Evolutionary conservation across 1,284 basidiomycete genomes (phyloP).

Genomic region (Xerocomus nothofagi): DNA sequence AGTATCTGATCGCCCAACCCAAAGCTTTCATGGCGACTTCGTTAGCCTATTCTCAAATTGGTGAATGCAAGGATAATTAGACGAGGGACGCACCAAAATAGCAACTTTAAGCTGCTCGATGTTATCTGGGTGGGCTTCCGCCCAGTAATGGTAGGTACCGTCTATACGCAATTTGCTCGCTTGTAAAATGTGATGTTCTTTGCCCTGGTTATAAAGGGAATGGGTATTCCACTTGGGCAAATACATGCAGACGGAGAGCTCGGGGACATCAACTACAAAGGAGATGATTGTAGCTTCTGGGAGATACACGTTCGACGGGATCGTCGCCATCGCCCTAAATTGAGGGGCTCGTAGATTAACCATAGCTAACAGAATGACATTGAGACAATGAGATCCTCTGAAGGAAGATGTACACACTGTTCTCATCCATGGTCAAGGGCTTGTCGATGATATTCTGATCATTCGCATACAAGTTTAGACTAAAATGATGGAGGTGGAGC

Average conservation of each 20-base stretch:
- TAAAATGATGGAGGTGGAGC: slow-evolving; percentile 72
- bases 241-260: slow-evolving; percentile 58
- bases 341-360: slow-evolving; percentile 63
- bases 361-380: slow-evolving; percentile 52
- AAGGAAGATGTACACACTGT: slow-evolving; percentile 47
- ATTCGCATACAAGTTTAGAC: slow-evolving; percentile 83
- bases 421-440: slow-evolving; percentile 74
- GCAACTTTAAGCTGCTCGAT: slow-evolving; percentile 77
- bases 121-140: slow-evolving; percentile 64
- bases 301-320: slow-evolving; percentile 73
- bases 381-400: slow-evolving; percentile 7
- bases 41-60: slow-evolving; percentile 38
- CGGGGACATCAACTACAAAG: slow-evolving; percentile 64
- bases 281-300: slow-evolving; percentile 69
- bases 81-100: slow-evolving; percentile 53
- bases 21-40: slow-evolving; percentile 68
- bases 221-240: slow-evolving; percentile 90
- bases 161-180: slow-evolving; percentile 58
- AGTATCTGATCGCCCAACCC: slow-evolving; percentile 85
- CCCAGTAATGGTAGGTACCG: slow-evolving; percentile 75
- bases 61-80: background rate
- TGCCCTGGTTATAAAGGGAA: slow-evolving; percentile 61
- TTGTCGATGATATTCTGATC: slow-evolving; percentile 96
- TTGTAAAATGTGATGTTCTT: slow-evolving; percentile 60
- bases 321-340: slow-evolving; percentile 51